Evolutionary conservation across 2,329 filamentous ascomycete species (phyloP), one percentile per base, ranked within the genome.

Genomic region (Pseudogymnoascus destructans): DNA sequence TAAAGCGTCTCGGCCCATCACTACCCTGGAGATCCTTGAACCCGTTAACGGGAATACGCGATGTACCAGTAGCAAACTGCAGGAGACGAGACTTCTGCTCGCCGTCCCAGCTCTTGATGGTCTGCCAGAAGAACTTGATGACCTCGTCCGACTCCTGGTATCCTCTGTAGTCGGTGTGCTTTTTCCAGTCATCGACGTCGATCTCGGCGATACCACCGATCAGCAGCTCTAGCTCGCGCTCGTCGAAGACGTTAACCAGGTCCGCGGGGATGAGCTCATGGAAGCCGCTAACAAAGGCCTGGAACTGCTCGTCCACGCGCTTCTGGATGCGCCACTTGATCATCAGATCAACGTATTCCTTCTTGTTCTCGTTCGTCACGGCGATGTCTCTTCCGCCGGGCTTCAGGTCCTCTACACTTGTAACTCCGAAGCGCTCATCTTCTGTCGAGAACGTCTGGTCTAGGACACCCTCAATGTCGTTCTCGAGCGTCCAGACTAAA

Each of bases 201-300:
- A 98, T 98, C 73, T 98, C 93, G n/a, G 93, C 93, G 66, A 98
- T 98, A 79, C 93, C 93, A 64, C 93, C 93, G 69, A 98, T 97
- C 65, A 98, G 79, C 65, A 98, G 75, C 73, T 98, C 93, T 54
- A 98, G 78, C 73, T 98, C 93, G 67, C 93, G 87, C 77, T 98
- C 93, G 69, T 98, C 93, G 68, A 98, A 98, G 38, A 98, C 93
- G 67, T 96, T 97, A 73, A 98, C 91, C 56, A 98, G 80, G 69
- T 98, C 93, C 58, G 91, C 84, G 2, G 93, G 93, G 61, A 98
- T 97, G 35, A 98, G 81, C 76, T 98, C 93, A 70, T 97, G 89
- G 79, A 98, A 98, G 3, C 93, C 93, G 61, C 89, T 86, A 70
- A 95, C 92, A 75, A 98, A 98, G 13, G 93, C 92, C 69, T 95